Base-by-base conservation (phyloP, 805 yeast genomes). In the Pichia sporocuriosa region DNA sequence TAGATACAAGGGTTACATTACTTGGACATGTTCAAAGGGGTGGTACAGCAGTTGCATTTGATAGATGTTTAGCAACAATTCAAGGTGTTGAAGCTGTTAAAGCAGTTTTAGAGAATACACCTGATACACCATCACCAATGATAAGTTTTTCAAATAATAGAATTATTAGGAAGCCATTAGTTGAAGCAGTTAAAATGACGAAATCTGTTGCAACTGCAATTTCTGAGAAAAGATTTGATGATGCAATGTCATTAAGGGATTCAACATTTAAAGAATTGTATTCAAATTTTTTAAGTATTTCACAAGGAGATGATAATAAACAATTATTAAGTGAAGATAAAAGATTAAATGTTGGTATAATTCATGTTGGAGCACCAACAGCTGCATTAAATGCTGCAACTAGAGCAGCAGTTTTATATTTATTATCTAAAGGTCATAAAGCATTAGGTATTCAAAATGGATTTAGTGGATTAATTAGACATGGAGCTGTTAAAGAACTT, bases 11-110 rank as follows among this genome's bases (percentile, higher is more conserved):
- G 62, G 81, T 90, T 55, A 93, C 98, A 32, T 86, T 94, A 11
- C 71, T 93, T 54, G 98, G 98, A 42, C 98, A 93, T 62, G 97
- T 93, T 41, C 98, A 93, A 71, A 79, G 98, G 67, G 98, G 98
- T 68, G 98, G 98, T 64, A 77, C 95, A 35, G 97, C 98, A 20
- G 96, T 89, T 42, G 97, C 97, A 2, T 86, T 74, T 55, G 98
- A 93, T 63, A 77, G 98, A 59, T 65, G 83, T 58, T 66, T 93
- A 54, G 96, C 97, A 30, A 90, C 98, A 15, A 63, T 90, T 52
- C 98, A 93, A 69, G 98, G 97, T 65, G 96, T 90, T 32, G 97
- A 88, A 55, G 97, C 98, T 8, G 95, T 93, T 17, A 81, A 83
- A 46, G 97, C 97, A 2, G 90, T 93, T 16, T 70, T 93, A 53